Base-by-base conservation (phyloP, 179 eudicot genomes). In the Carnegiea gigantea region DNA sequence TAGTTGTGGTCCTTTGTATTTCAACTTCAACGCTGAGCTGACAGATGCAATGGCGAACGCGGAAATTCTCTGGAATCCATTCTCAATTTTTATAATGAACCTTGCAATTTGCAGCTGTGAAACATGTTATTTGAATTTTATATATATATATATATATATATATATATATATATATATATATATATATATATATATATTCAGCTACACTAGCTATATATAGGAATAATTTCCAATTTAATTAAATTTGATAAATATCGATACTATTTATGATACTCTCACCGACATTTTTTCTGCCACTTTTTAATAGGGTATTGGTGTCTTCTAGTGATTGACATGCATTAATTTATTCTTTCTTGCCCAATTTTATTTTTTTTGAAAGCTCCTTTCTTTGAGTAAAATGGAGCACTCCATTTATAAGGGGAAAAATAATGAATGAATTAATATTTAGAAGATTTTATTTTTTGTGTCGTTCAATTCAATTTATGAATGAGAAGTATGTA, bases 21-120 rank as follows among this genome's bases (percentile, higher is more conserved):
- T 67, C 72, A 67, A 67, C 18, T 67, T 67, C 72, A 67, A 28
- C 72, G 72, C 72, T 67, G 36, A 67, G 72, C 72, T 67, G 72
- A 67, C 72, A 67, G 9, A 67, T 24, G 40, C 72, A 28, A 67
- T 6, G 72, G 38, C 40, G 38, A 14, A 67, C 72, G 72, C 72
- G 72, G 36, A 67, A 67, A 67, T 67, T 67, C 72, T 67, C 72
- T 67, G 72, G 14, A 51, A 49, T 49, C 14, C 14, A 9, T 49
- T 24, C 9, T 64, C 70, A 17, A 64, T 64, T 64, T 64, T 23
- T 64, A 8, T 64, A 8, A 64, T 64, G 70, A 23, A 12, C 10
- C 70, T 67, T 26, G 40, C 72, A 12, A 67, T 67, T 62, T 28
- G 40, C 40, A 67, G 72, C 72, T 67, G 72, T 24, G 23, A 28